Base-by-base conservation (phyloP, 108 stramenopile species). In the Cyclotella choctawhatcheeana region DNA sequence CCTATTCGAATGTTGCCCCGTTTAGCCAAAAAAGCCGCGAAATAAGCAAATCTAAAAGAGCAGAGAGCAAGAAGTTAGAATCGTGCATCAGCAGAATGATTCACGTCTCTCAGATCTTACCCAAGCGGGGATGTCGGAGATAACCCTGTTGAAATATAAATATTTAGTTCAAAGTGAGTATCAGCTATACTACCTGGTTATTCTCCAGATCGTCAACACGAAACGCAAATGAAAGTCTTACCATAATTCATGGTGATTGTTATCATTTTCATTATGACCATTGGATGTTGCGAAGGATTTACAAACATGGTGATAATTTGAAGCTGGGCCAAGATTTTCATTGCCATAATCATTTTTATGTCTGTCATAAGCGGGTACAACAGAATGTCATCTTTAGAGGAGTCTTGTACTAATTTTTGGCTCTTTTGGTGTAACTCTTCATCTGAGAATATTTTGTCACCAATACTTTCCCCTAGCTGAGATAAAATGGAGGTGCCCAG, bases 401-500 rank as follows among this genome's bases (percentile, higher is more conserved):
- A n/a, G n/a, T n/a, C n/a, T n/a, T n/a, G n/a, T n/a, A n/a, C n/a
- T n/a, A n/a, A n/a, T n/a, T n/a, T n/a, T n/a, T n/a, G n/a, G n/a
- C n/a, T n/a, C n/a, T n/a, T n/a, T n/a, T n/a, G n/a, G n/a, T n/a
- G n/a, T n/a, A n/a, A n/a, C n/a, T n/a, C n/a, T n/a, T n/a, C n/a
- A n/a, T n/a, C n/a, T n/a, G n/a, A n/a, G n/a, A n/a, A n/a, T n/a
- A n/a, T n/a, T n/a, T n/a, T n/a, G n/a, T n/a, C n/a, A n/a, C n/a
- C n/a, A n/a, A n/a, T n/a, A n/a, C n/a, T n/a, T 40, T 68, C 55
- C 2, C 54, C 74, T 26, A 74, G 67, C 29, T 55, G 54, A 21
- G 44, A 22, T 29, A 74, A 18, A 35, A 56, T 35, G 7, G 24
- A 17, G 21, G 58, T 12, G 10, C 53, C 66, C 32, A n/a, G 18